These are phyloP conservation scores for Vitis rotundifolia DNA, from an alignment of 164 flowering plant species.

Conservation along the genomic window DNA sequence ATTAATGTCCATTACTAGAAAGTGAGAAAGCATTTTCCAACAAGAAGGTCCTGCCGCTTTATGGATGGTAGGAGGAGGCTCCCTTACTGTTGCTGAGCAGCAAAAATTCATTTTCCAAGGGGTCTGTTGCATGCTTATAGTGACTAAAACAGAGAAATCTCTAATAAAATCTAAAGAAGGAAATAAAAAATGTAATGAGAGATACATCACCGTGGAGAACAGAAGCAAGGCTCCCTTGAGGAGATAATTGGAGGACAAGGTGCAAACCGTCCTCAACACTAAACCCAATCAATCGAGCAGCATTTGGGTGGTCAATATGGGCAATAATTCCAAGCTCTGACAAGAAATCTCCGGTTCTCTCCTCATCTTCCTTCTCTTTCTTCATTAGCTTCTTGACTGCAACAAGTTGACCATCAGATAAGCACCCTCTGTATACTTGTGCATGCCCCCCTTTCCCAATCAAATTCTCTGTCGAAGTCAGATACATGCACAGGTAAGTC, in stretches of 20 bases:
- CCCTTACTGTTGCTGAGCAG: too few species aligned
- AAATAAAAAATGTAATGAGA: neutral
- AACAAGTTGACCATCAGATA: conserved; percentile 68
- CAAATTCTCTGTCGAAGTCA: conserved; percentile 57
- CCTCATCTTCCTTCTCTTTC: conserved; percentile 56
- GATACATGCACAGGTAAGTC: too few species aligned
- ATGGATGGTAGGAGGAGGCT: too few species aligned
- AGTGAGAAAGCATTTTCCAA: too few species aligned
- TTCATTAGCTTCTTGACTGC: conserved; percentile 81
- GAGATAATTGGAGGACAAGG: conserved; percentile 77
- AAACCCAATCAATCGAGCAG: conserved; percentile 76
- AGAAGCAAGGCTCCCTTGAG: conserved; percentile 84
- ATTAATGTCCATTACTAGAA: too few species aligned
- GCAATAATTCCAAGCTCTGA: conserved; percentile 95
- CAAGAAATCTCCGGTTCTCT: conserved; percentile 70
- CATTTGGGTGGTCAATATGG: conserved; percentile 84
- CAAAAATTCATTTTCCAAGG: too few species aligned
- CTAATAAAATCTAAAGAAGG: neutral
- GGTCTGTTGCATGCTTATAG: too few species aligned
- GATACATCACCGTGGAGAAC: conserved; percentile 58
- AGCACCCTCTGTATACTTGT: conserved; percentile 78
- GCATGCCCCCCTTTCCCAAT: conserved; percentile 95
- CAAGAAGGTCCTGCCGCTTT: too few species aligned
- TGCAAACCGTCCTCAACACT: conserved; percentile 73
- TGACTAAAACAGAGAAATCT: too few species aligned